Base-by-base conservation (phyloP, 495 filamentous ascomycete species). In the Geopyxis carbonaria region DNA sequence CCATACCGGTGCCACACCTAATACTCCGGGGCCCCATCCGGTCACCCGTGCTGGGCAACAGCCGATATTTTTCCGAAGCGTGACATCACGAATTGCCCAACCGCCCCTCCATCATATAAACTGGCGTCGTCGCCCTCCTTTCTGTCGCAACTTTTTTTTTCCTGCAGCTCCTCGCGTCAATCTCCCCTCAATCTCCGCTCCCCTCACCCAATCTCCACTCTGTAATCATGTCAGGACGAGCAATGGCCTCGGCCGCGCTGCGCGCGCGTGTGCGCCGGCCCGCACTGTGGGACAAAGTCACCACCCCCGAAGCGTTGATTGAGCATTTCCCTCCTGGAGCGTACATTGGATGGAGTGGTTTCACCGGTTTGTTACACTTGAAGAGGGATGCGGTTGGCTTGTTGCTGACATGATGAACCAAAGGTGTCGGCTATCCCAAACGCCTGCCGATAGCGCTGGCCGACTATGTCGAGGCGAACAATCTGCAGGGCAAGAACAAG, bases 301-400 rank as follows among this genome's bases (percentile, higher is more conserved):
- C 76, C 44, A 72, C 69, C 40, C 71, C 84, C 27, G 74, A 86
- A 58, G 83, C 91, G 59, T 59, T 91, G 38, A 65, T 93, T 34
- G 66, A 76, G 39, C 66, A 76, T 24, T 91, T 91, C 53, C 84
- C 83, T 35, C 66, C 89, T 69, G 76, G 75, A 55, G 58, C 78
- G 6, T 87, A 86, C 55, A 69, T 93, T 53, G 81, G 82, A 42
- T 91, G 82, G 82, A 80, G 76, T 46, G 84, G 84, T 18, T 93
- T 93, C 58, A 93, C 84, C 18, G 84, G 36, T 39, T 10, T 13
- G 36, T 39, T 15, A 5, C 81, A 50, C 80, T 87, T 22, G 8
- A 18, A n/a, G 10, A 30, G 15, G 11, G 2, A 5, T 15, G 27
- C 27, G 11, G 11, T 30, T 30, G 2, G 11, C 27, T 2, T 5